phyloP scores from a whole-genome alignment of 768 basidiomycete species.

The Tremella yokohamensis region DNA sequence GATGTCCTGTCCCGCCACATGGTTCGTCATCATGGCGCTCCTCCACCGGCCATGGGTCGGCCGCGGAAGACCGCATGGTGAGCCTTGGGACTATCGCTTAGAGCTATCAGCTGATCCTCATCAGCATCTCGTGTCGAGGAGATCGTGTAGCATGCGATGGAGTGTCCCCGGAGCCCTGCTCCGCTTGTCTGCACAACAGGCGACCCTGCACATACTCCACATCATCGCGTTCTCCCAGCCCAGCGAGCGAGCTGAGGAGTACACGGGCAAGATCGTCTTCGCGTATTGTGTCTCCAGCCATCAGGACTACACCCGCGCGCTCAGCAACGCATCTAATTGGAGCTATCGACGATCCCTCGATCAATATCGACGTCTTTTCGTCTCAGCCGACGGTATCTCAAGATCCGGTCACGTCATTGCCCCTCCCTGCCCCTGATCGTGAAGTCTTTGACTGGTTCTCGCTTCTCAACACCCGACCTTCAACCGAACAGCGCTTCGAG shows the following conservation, averaged over 20 bases:
- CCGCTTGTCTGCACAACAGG: neutral
- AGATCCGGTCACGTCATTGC: neutral
- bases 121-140: neutral
- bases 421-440: neutral
- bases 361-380: too few relatives aligned
- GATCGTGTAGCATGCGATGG: conserved; percentile 6
- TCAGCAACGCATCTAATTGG: too few relatives aligned
- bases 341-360: neutral
- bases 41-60: conserved; percentile 7
- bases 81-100: neutral
- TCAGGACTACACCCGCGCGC: neutral
- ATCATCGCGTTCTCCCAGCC: neutral
- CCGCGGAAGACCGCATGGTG: conserved; percentile 13
- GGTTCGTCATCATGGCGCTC: conserved; percentile 6
- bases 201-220: conserved; percentile 3
- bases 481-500: conserved; percentile 3
- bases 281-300: neutral
- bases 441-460: conserved; percentile 7
- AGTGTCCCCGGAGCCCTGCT: neutral
- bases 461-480: neutral
- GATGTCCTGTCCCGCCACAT: conserved; percentile 17
- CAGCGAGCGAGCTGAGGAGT: neutral
- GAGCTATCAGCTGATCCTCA: neutral
- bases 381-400: neutral
- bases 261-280: neutral